phyloP scores from a whole-genome alignment of 768 basidiomycete species.

The Tylopilus intermedius region DNA sequence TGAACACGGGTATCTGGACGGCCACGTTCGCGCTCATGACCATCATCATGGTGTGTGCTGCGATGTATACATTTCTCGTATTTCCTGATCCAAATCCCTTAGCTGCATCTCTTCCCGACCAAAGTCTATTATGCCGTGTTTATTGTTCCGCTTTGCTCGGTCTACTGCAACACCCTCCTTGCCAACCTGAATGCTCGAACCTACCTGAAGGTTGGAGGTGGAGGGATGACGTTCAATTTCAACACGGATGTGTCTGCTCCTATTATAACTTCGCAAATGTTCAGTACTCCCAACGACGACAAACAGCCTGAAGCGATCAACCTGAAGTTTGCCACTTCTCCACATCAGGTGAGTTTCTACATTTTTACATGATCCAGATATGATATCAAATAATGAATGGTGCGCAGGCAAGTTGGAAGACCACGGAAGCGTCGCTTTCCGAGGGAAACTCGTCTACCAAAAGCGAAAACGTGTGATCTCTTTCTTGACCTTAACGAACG shows the following conservation, averaged over 20 bases:
- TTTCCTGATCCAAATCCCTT: not conserved
- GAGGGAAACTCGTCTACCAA: too few species aligned
- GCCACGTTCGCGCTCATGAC: not conserved
- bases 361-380: too few species aligned
- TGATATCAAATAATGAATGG: too few species aligned
- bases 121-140: not conserved
- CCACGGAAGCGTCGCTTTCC: too few species aligned
- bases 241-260: not conserved
- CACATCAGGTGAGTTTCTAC: too few species aligned
- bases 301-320: too few species aligned
- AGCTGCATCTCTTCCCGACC: not conserved
- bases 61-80: not conserved
- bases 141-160: not conserved
- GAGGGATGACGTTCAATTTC: not conserved
- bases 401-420: too few species aligned
- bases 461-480: too few species aligned
- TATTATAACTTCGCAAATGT: too few species aligned
- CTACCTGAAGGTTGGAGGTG: not conserved
- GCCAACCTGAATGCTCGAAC: not conserved
- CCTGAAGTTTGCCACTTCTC: too few species aligned
- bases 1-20: not conserved
- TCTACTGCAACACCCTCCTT: not conserved
- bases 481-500: too few species aligned
- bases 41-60: not conserved
- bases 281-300: too few species aligned